phyloP scores from a whole-genome alignment of 805 yeast species.

The Peterozyma toletana region DNA sequence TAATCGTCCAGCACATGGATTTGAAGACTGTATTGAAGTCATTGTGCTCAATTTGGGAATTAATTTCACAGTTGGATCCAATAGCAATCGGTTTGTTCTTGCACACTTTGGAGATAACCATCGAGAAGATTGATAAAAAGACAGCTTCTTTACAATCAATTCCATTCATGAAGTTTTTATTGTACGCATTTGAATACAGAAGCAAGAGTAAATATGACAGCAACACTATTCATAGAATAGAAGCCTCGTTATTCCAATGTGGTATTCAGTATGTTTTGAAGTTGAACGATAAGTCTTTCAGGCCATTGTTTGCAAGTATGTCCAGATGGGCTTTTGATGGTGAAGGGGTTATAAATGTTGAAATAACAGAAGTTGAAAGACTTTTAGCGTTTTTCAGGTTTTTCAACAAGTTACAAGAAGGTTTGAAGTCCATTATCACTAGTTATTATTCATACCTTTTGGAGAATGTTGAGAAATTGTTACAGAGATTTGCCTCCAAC shows the following conservation, averaged over 20 bases:
- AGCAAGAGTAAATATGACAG: conserved; percentile 49
- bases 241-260: conserved; percentile 64
- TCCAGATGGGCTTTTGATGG: conserved; percentile 92
- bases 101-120: conserved; percentile 55
- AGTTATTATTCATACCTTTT: conserved; percentile 79
- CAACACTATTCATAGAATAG: conserved; percentile 76
- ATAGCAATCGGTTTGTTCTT: conserved; percentile 63
- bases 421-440: conserved; percentile 80
- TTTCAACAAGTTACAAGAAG: conserved; percentile 77
- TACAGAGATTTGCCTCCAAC: conserved; percentile 40
- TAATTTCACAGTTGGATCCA: conserved; percentile 27
- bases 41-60: conserved; percentile 57
- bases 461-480: conserved; percentile 57
- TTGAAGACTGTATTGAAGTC: conserved; percentile 53
- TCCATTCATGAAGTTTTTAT: conserved; percentile 58
- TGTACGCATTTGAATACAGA: conserved; percentile 68
- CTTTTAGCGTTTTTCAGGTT: conserved; percentile 75
- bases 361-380: conserved; percentile 47
- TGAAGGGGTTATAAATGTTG: conserved; percentile 48
- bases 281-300: conserved; percentile 86
- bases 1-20: conserved; percentile 63
- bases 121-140: conserved; percentile 66
- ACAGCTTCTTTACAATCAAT: conserved; percentile 67
- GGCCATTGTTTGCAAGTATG: conserved; percentile 82
- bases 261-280: conserved; percentile 79